A percentile compares a stretch with the other conserved stretches of the same genome.
Evolutionary conservation across 225 moss, liverwort and hornwort species (phyloP).

Genomic region (Anthoceros angustus): DNA sequence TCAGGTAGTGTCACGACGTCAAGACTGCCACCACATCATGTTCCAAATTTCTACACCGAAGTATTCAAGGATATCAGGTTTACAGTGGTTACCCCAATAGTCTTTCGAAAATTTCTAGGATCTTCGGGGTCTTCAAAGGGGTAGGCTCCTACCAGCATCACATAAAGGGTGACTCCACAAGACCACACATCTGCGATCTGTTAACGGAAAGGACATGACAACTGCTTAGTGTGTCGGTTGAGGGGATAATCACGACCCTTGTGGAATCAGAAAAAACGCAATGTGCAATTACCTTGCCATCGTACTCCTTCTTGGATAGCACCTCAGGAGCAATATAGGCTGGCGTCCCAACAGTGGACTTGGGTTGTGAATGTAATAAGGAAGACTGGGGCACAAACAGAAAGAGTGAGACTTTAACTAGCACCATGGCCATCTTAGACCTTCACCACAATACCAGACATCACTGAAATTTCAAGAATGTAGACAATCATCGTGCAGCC

Average conservation of each 20-base stretch:
- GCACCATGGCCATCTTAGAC: no score
- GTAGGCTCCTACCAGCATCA: slow-evolving; percentile 98
- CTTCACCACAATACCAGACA: no score
- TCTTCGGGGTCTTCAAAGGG: slow-evolving; percentile 98
- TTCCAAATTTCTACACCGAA: neutral
- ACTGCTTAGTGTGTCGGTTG: neutral
- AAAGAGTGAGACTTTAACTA: neutral
- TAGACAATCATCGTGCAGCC: no score
- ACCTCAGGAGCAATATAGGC: slow-evolving; percentile 98
- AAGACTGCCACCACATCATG: neutral
- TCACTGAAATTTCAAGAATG: no score
- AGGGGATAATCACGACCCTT: neutral
- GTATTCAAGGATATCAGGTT: neutral
- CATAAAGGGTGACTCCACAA: slow-evolving; percentile 89
- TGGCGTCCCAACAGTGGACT: slow-evolving; percentile 96
- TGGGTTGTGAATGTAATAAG: slow-evolving; percentile 81
- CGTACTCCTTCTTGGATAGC: slow-evolving; percentile 92
- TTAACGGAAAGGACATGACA: neutral
- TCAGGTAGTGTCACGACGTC: neutral
- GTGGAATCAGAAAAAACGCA: no score
- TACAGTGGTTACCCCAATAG: slow-evolving; percentile 50
- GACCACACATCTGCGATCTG: slow-evolving; percentile 97
- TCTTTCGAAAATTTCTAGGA: slow-evolving; percentile 84
- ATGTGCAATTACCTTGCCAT: slow-evolving; percentile 55
- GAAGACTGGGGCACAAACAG: slow-evolving; percentile 38